These are phyloP conservation scores for Pseudogymnoascus sp. DNA, from an alignment of 2,329 filamentous ascomycete genomes.

Conservation along the genomic window DNA sequence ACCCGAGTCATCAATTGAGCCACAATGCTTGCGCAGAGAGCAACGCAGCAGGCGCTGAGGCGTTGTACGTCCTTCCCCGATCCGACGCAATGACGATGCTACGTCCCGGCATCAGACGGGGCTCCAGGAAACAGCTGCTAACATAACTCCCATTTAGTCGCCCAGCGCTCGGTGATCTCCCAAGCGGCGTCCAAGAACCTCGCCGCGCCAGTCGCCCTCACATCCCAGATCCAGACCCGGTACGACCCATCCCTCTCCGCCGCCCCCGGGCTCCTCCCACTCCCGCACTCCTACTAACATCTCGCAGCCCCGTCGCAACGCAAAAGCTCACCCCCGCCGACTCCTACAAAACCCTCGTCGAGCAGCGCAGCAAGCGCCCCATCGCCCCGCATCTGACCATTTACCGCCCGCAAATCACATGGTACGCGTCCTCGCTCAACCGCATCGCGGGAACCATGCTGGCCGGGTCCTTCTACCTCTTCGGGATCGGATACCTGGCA, in stretches of 20 bases:
- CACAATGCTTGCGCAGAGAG: slow-evolving; percentile 37
- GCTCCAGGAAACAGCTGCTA: slow-evolving; percentile 5
- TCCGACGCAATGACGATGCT: neutral
- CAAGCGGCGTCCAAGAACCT: slow-evolving; percentile 32
- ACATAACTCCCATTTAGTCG: slow-evolving; percentile 25
- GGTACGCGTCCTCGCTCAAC: slow-evolving; percentile 51
- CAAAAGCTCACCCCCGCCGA: slow-evolving; percentile 36
- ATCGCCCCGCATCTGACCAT: slow-evolving; percentile 61
- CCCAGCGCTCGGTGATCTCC: slow-evolving; percentile 34
- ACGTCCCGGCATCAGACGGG: slow-evolving; percentile 12
- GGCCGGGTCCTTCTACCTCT: slow-evolving; percentile 57
- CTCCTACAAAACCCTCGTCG: slow-evolving; percentile 50
- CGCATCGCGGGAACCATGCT: slow-evolving; percentile 56
- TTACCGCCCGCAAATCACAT: slow-evolving; percentile 64
- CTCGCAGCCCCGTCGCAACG: slow-evolving; percentile 38
- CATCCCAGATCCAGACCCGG: slow-evolving; percentile 39
- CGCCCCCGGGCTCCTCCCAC: neutral
- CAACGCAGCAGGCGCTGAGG: slow-evolving; percentile 36
- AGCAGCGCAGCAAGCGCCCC: slow-evolving; percentile 60
- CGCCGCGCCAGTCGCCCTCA: slow-evolving; percentile 33
- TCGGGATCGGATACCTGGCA: slow-evolving; percentile 57
- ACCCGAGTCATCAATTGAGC: slow-evolving; percentile 12
- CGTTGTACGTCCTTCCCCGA: slow-evolving; percentile 26
- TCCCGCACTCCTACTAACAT: slow-evolving; percentile 11
- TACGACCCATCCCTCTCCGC: slow-evolving; percentile 23